These are phyloP conservation scores for Podospora anserina DNA, from an alignment of 495 filamentous ascomycete genomes.

Conservation along the genomic window DNA sequence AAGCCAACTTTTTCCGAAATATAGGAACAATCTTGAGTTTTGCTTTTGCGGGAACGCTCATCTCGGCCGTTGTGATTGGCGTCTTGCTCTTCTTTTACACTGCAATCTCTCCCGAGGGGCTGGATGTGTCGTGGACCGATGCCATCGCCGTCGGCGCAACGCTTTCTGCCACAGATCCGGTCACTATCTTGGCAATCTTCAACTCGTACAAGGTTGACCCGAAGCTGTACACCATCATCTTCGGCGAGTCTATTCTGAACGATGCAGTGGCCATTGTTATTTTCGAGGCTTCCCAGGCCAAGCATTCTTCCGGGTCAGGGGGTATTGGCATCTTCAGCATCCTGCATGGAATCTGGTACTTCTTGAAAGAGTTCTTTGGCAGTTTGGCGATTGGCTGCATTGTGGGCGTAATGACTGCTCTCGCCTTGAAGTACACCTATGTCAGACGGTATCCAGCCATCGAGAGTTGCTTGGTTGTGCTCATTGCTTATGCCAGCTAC, in stretches of 20 bases:
- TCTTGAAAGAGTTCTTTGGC: slow-evolving; percentile 93
- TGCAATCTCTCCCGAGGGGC: slow-evolving; percentile 74
- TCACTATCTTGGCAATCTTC: slow-evolving; percentile 97
- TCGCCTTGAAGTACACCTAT: slow-evolving; percentile 88
- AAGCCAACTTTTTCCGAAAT: slow-evolving; percentile 97
- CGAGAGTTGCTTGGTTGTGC: slow-evolving; percentile 88
- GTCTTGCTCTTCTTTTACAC: slow-evolving; percentile 86
- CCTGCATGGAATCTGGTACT: slow-evolving; percentile 88
- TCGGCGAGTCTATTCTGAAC: slow-evolving; percentile 96
- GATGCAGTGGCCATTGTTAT: slow-evolving; percentile 98
- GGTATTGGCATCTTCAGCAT: slow-evolving; percentile 70
- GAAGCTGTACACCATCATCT: slow-evolving; percentile 96
- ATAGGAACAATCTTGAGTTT: slow-evolving; percentile 98
- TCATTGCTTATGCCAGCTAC: slow-evolving; percentile 94
- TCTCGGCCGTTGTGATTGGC: slow-evolving; percentile 90
- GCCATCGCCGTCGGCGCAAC: slow-evolving; percentile 95
- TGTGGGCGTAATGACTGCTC: slow-evolving; percentile 80
- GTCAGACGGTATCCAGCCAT: slow-evolving; percentile 91
- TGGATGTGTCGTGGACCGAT: slow-evolving; percentile 86
- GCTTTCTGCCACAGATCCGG: slow-evolving; percentile 92
- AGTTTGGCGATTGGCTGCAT: slow-evolving; percentile 84
- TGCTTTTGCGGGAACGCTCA: slow-evolving; percentile 94
- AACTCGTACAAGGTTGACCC: slow-evolving; percentile 99
- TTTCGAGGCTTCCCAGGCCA: slow-evolving; percentile 94
- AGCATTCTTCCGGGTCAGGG: slow-evolving; percentile 54